Base-by-base conservation (phyloP, 495 filamentous ascomycete genomes). In the Penicillium lividum region DNA sequence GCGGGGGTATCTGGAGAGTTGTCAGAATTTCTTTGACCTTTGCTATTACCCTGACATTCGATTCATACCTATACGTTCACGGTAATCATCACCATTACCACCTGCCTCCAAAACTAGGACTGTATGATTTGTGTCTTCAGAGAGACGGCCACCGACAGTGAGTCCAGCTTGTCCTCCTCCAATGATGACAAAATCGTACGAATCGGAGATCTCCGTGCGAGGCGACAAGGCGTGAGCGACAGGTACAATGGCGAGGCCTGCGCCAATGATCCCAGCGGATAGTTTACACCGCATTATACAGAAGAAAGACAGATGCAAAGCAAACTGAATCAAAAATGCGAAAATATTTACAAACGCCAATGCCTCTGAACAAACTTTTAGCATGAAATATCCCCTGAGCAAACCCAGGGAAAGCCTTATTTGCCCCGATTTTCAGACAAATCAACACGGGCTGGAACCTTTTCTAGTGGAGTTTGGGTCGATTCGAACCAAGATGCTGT, bases 121-220 rank as follows among this genome's bases (percentile, higher is more conserved):
- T 10, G 59, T 71, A 36, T 74, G 65, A 58, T 68, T 70, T 7
- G 54, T 50, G 31, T 70, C 56, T 56, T 70, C 61, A 8, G 64
- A 67, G 27, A 68, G 48, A 15, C 67, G 65, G 22, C 47, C 60
- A 33, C 64, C 66, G 25, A 70, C 42, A 11, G 71, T 67, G 25
- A 75, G 70, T 64, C 76, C 68, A 52, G 73, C 57, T 62, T 73
- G 60, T 59, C 76, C 70, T 25, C 77, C 78, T 13, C 80, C 78
- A 6, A 78, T 70, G 47, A 81, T 69, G 44, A 83, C 68, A 63
- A 80, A 82, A 48, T 80, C 78, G 40, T 81, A 82, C 2, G 65
- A 55, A 34, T 67, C 63, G 7, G 58, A 56, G 34, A 71, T 70
- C 54, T 66, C 34, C 25, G 68, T 68, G 34, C 70, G 63, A 42